Percentiles rank a stretch among this genome's conserved stretches.
Evolutionary conservation across 2,329 filamentous ascomycete genomes (phyloP).

Genomic region (Pseudopithomyces chartarum): DNA sequence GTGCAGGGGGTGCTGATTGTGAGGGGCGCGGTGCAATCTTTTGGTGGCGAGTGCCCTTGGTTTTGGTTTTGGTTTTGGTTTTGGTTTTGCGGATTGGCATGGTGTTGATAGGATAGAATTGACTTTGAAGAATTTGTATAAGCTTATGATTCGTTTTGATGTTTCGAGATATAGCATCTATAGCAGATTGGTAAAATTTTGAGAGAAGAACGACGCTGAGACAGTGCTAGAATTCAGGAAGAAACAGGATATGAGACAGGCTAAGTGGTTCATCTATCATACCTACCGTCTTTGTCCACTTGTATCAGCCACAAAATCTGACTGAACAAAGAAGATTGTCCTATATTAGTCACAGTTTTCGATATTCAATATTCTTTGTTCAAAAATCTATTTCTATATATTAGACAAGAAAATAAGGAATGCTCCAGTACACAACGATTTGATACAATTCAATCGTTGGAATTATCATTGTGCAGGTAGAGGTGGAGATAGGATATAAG

Average conservation of each 20-base stretch:
- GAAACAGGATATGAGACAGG: no score
- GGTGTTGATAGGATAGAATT: background rate
- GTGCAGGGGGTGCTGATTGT: background rate
- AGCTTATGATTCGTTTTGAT: background rate
- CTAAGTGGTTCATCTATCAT: no score
- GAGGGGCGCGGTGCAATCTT: background rate
- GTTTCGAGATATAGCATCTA: background rate
- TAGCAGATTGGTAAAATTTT: no score
- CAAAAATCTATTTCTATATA: no score
- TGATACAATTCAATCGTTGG: background rate
- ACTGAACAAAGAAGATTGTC: background rate
- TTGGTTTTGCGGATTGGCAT: background rate
- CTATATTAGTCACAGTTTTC: no score
- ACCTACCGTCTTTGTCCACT: no score
- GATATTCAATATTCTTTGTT: no score
- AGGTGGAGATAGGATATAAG: background rate
- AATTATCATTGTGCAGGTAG: background rate
- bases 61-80: background rate
- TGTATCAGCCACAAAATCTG: background rate
- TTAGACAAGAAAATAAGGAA: no score
- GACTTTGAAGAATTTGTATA: background rate
- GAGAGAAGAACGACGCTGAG: background rate
- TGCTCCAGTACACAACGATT: no score
- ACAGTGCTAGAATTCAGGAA: background rate
- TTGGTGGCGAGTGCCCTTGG: background rate